Evolutionary conservation across 1,284 basidiomycete species (phyloP), one percentile per base, ranked within the genome.

Genomic region (Sanguinoderma infundibulare): DNA sequence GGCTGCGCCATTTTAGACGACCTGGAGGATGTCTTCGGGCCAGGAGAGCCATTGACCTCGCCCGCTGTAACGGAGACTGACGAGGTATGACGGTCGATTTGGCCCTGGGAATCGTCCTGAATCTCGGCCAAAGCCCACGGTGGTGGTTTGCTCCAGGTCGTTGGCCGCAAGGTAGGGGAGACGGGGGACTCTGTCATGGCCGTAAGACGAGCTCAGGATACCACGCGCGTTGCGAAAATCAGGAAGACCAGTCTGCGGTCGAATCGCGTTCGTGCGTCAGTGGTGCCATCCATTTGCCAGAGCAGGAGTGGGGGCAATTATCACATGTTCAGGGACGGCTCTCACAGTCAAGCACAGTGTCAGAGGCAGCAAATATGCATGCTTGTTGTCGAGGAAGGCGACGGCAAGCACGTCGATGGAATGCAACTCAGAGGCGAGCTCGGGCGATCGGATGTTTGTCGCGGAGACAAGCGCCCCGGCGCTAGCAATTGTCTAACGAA

Each of bases 1-100:
- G 65, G 65, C 4, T 56, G 38, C 3, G 55, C 28, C 65, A 67
- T 64, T 28, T 53, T 63, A 0, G 60, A 42, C 2, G 52, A 52
- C 26, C 55, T 63, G 1, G 40, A 39, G 20, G 54, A 40, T 17
- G 35, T 15, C 30, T 26, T 38, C 7, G 20, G 49, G 24, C 12
- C 56, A 53, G 36, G 39, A 36, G 60, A 22, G 15, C 15, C 51
- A 44, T 55, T 38, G 42, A 28, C 22, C 30, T n/a, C 44, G 40
- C 49, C 24, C 14, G 34, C 32, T 57, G 54, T 57, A 55, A 61
- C 28, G 38, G 53, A 40, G 46, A 44, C 59, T 44, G 53, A 40
- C 35, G 61, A 36, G 30, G 53, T 50, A 34, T 59, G 24, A 24
- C 44, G 39, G 47, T 55, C 59, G 28, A 22, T 22, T 10, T 10